Percentiles rank a stretch among this genome's conserved stretches.
Evolutionary conservation across 495 filamentous ascomycete species (phyloP).

Genomic region (Penicillium angulare): DNA sequence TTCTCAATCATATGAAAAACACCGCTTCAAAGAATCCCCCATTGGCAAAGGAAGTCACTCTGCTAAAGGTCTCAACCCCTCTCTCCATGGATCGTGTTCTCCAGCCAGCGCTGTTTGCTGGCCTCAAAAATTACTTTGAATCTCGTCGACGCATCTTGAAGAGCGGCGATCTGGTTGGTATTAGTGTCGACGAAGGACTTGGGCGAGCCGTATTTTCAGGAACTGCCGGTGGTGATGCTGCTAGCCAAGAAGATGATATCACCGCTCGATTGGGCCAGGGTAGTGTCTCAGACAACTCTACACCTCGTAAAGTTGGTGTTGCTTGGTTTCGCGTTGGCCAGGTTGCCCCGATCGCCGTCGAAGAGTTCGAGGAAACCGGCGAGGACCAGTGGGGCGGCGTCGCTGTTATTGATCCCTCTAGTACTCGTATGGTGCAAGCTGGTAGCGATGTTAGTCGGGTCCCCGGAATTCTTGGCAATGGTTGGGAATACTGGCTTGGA

Average conservation of each 20-base stretch:
- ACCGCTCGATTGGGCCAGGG: slow-evolving; percentile 47
- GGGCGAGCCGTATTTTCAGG: slow-evolving; percentile 71
- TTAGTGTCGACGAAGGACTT: slow-evolving; percentile 79
- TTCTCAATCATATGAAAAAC: slow-evolving; percentile 46
- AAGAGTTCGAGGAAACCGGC: slow-evolving; percentile 56
- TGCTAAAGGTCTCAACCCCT: slow-evolving; percentile 88
- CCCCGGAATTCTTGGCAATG: slow-evolving; percentile 67
- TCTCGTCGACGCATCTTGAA: slow-evolving; percentile 73
- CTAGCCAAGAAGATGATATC: slow-evolving; percentile 62
- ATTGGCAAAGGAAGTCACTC: slow-evolving; percentile 82
- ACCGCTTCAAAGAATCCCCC: slow-evolving; percentile 65
- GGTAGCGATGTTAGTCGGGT: slow-evolving; percentile 77
- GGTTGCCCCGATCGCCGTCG: slow-evolving; percentile 55
- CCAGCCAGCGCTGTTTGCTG: slow-evolving; percentile 78
- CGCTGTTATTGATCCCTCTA: slow-evolving; percentile 75
- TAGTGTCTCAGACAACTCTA: slow-evolving; percentile 16
- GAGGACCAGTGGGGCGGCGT: slow-evolving; percentile 80
- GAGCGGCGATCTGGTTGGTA: slow-evolving; percentile 80
- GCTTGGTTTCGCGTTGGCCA: slow-evolving; percentile 89
- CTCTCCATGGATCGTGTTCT: slow-evolving; percentile 79
- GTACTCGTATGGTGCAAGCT: slow-evolving; percentile 82
- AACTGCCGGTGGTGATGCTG: slow-evolving; percentile 52
- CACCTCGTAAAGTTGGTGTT: slow-evolving; percentile 54
- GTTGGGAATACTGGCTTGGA: slow-evolving; percentile 86
- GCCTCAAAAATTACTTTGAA: slow-evolving; percentile 84